Base-by-base conservation (phyloP, 352 stramenopile genomes). In the Globisporangium orthogonon region DNA sequence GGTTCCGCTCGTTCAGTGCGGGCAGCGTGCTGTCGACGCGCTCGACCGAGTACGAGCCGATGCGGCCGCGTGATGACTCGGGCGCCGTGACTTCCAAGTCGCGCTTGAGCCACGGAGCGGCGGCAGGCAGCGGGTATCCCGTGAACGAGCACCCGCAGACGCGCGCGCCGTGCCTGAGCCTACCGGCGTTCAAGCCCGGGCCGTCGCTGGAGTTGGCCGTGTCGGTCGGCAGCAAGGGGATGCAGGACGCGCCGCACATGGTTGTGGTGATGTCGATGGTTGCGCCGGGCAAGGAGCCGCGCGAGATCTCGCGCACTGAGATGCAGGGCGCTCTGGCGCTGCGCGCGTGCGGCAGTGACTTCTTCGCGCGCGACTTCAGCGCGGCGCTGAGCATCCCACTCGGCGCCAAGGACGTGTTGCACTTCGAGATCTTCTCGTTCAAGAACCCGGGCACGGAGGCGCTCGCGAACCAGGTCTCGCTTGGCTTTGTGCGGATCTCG, bases 401-500 rank as follows among this genome's bases (percentile, higher is more conserved):
- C 6, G 71, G 70, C n/a, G 67, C 70, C 28, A 75, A 76, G 47
- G 69, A 74, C 6, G 85, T 88, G 66, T 62, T 95, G 2, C 85
- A 93, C 51, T 86, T 95, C 58, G 83, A 95, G 62, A 72, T 93
- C 14, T 92, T 79, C 52, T 70, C 78, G 14, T 68, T 90, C 40
- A 65, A 77, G 37, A 88, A 83, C 18, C 70, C 76, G 15, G 61
- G 66, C 18, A 79, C 79, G 0, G 85, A 95, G 56, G 44, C 51
- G 0, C 60, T 89, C n/a, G 66, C 69, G 15, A 51, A 62, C 15
- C 83, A 95, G 57, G 76, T 86, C 43, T 85, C 76, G 29, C 67
- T 95, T 1, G 85, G 81, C 1, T 89, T 90, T 47, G 81, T 88
- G 7, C 75, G 78, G n/a, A 73, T 93, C 47, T 83, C 78, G 13